Evolutionary conservation across 768 basidiomycete species (phyloP).

Genomic region (Leccinellum rugosiceps): DNA sequence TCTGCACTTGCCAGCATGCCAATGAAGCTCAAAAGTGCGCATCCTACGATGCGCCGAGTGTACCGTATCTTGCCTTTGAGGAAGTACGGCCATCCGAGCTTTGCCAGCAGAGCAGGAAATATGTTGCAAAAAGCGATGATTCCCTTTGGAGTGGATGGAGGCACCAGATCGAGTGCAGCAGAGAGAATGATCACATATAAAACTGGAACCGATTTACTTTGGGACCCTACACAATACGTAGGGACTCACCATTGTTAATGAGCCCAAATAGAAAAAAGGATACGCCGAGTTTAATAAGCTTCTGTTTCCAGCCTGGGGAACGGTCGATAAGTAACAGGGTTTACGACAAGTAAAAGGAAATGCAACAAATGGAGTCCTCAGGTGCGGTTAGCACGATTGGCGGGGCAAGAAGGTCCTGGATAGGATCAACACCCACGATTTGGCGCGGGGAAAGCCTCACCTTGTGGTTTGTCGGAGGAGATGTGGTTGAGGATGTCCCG

Average conservation of each 20-base stretch:
- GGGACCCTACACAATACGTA: background rate
- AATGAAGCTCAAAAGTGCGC: constrained; percentile 66
- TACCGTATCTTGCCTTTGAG: constrained; percentile 87
- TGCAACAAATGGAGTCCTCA: constrained; percentile 22
- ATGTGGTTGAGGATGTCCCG: constrained; percentile 13
- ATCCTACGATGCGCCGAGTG: constrained; percentile 65
- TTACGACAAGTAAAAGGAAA: constrained; percentile 3
- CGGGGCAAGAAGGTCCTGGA: constrained; percentile 17
- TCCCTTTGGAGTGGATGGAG: constrained; percentile 89
- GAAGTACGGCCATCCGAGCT: constrained; percentile 90
- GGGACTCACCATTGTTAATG: constrained; percentile 76
- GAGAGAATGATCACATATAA: constrained; percentile 96
- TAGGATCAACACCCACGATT: constrained; percentile 26
- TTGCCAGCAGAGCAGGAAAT: constrained; percentile 79
- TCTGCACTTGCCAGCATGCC: constrained; percentile 79
- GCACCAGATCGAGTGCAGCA: constrained; percentile 92
- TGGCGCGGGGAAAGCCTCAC: constrained; percentile 12
- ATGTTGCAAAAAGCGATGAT: constrained; percentile 96
- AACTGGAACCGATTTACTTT: constrained; percentile 41
- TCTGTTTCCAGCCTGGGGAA: constrained; percentile 20
- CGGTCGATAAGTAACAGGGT: constrained; percentile 16
- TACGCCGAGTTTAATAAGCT: constrained; percentile 37
- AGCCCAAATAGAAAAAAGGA: constrained; percentile 93
- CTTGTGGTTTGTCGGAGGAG: constrained; percentile 19
- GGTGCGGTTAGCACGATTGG: constrained; percentile 4